Conservation (phyloP, 164 flowering plant species). For the Berberis vulgaris region DNA sequence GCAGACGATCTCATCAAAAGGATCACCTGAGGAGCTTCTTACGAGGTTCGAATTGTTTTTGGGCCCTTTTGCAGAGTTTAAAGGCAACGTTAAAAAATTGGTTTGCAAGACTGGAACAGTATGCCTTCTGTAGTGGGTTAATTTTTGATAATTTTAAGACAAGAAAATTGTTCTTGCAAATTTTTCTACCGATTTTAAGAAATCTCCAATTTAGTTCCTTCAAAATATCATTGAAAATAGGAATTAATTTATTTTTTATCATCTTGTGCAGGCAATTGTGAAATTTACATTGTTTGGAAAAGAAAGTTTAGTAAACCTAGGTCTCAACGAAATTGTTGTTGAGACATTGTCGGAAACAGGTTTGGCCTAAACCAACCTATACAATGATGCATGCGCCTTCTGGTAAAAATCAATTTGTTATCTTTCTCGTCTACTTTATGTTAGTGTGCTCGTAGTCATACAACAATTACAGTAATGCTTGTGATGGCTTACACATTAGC, state of each 20-base stretch:
- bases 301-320: slow-evolving; percentile 64
- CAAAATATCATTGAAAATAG: neutral
- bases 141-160: neutral
- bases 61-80: slow-evolving; percentile 73
- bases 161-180: too few species aligned
- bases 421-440: neutral
- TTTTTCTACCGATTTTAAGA: too few species aligned
- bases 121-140: slow-evolving; percentile 3
- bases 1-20: slow-evolving; percentile 15
- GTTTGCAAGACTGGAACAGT: slow-evolving; percentile 57
- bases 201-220: neutral
- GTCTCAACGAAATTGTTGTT: slow-evolving; percentile 42
- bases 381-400: slow-evolving; percentile 13
- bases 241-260: slow-evolving; percentile 2
- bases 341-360: slow-evolving; percentile 20
- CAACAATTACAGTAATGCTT: too few species aligned
- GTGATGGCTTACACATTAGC: too few species aligned
- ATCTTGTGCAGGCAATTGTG: slow-evolving; percentile 69
- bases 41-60: slow-evolving; percentile 47
- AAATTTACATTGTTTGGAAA: slow-evolving; percentile 73
- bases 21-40: slow-evolving; percentile 22
- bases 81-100: slow-evolving; percentile 68
- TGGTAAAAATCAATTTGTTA: neutral
- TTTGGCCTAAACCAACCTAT: slow-evolving; percentile 4
- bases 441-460: too few species aligned